Base-by-base conservation (phyloP, 2,329 filamentous ascomycete species). In the Epichloe sp. region DNA sequence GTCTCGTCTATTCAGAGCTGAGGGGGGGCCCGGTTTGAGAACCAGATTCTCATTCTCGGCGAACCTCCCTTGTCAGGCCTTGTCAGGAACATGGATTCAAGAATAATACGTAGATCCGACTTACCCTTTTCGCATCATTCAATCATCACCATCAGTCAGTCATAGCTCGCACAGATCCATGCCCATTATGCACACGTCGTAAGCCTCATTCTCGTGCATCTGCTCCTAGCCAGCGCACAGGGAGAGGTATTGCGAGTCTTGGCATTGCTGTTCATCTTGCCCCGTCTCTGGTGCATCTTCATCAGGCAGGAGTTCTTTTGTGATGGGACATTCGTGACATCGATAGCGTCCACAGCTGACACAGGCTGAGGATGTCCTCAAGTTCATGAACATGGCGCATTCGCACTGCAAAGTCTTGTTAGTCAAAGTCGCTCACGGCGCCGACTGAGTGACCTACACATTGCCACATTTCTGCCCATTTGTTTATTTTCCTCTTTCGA, bases 391-490 rank as follows among this genome's bases (percentile, higher is more conserved):
- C 31, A 26, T 43, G 14, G 34, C n/a, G 38, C 50, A 52, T 26
- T 44, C 31, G 41, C 50, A 52, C 50, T 52, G 21, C 11, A 15
- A 14, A 7, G 21, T n/a, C 2, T n/a, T 34, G 21, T 36, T 40
- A 34, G n/a, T n/a, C n/a, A n/a, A 10, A 44, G 34, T 1, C 31
- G 3, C 10, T 31, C 11, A 31, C 31, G 46, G 12, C 12, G 23
- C 19, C n/a, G n/a, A 14, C 12, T 14, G 14, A 4, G 17, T 21
- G n/a, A 45, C 52, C 42, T 46, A 53, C 49, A 40, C 52, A 53
- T 34, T 51, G 8, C 52, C 52, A 53, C 49, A 50, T 51, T 10
- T 37, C 35, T 7, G 37, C 17, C 43, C 23, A 44, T 14, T 7
- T 31, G 8, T 14, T 40, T 7, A 5, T 36, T 26, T 15, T 31